These are phyloP conservation scores for Amylocystis lapponica DNA, from an alignment of 768 basidiomycete species.

Conservation along the genomic window DNA sequence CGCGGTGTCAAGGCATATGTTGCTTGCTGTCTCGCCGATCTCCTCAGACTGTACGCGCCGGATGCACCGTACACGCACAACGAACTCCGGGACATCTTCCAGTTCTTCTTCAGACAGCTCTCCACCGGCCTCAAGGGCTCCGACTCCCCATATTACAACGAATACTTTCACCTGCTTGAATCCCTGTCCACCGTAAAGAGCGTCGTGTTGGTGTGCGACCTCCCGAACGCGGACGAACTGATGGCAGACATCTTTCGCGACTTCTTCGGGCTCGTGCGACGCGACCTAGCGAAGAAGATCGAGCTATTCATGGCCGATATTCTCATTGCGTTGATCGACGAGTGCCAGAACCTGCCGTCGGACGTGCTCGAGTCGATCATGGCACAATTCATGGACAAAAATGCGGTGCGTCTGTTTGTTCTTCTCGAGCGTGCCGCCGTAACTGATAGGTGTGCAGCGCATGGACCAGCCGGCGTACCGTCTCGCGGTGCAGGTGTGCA, in stretches of 20 bases:
- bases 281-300: conserved; percentile 72
- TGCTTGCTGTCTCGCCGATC: conserved; percentile 91
- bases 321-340: conserved; percentile 84
- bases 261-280: conserved; percentile 75
- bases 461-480: conserved; percentile 73
- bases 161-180: conserved; percentile 94
- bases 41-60: conserved; percentile 90
- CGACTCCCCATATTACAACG: conserved; percentile 80
- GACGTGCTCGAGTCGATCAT: conserved; percentile 79
- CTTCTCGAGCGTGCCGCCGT: background rate
- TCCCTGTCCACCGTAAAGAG: conserved; percentile 92
- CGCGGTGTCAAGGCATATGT: conserved; percentile 92
- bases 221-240: conserved; percentile 81
- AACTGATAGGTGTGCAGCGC: conserved; percentile 33
- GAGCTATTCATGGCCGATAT: conserved; percentile 87
- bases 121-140: conserved; percentile 64
- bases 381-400: conserved; percentile 80
- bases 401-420: conserved; percentile 46
- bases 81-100: conserved; percentile 93
- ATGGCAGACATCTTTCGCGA: conserved; percentile 78
- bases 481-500: conserved; percentile 84
- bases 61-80: conserved; percentile 91
- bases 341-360: conserved; percentile 67
- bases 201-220: conserved; percentile 88
- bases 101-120: conserved; percentile 92